These are phyloP conservation scores for Typha latifolia DNA, from an alignment of 176 grass and related monocot genomes.

Conservation along the genomic window DNA sequence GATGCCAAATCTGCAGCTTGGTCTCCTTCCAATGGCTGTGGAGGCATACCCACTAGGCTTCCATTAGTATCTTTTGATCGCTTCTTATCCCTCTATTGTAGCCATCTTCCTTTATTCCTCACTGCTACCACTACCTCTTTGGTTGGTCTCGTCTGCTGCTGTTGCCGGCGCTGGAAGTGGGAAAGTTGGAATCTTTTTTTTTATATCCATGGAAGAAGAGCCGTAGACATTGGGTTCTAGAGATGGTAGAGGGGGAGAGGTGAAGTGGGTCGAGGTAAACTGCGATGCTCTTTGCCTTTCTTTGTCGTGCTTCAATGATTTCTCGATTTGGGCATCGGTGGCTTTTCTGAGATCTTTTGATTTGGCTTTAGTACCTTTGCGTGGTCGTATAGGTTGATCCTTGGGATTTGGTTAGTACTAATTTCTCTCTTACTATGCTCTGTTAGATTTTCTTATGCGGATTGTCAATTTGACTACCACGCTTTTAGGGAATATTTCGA, in stretches of 20 bases:
- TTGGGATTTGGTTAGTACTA: too few species aligned
- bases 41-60: constrained; percentile 10
- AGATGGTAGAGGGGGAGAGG: neutral
- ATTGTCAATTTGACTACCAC: neutral
- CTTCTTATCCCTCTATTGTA: constrained; percentile 2
- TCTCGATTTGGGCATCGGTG: neutral
- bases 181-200: neutral
- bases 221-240: neutral
- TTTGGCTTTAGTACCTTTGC: neutral
- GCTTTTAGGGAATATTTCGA: constrained; percentile 1
- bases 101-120: neutral
- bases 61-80: constrained; percentile 25
- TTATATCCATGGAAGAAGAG: neutral
- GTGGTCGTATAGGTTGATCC: too few species aligned
- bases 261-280: constrained; percentile 8
- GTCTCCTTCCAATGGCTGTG: constrained; percentile 14
- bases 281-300: neutral
- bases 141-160: neutral
- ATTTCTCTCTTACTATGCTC: too few species aligned
- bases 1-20: neutral
- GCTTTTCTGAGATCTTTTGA: neutral
- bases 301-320: neutral
- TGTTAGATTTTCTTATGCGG: neutral
- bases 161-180: neutral
- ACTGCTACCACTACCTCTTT: constrained; percentile 6